Evolutionary conservation across 805 yeast genomes (phyloP).

Genomic region (Wickerhamomyces canadensis): DNA sequence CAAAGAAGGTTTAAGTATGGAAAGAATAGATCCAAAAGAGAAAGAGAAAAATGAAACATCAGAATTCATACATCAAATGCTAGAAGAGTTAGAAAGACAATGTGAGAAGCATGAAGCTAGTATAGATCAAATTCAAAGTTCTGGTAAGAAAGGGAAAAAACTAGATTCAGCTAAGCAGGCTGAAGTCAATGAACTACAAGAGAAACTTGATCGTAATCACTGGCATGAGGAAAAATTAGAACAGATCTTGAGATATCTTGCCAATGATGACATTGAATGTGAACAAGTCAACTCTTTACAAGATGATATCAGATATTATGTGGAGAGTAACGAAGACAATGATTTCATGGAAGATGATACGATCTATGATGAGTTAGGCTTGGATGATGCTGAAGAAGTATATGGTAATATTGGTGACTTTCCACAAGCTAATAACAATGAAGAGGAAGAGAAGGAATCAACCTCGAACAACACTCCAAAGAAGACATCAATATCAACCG

Average conservation of each 20-base stretch:
- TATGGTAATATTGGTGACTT: conserved; percentile 45
- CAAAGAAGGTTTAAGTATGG: conserved; percentile 82
- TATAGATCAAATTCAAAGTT: conserved; percentile 45
- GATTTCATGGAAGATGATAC: conserved; percentile 94
- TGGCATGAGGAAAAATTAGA: conserved; percentile 79
- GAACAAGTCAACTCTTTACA: conserved; percentile 70
- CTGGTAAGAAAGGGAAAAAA: conserved; percentile 54
- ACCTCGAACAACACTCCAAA: conserved; percentile 27
- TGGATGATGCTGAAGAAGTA: conserved; percentile 52
- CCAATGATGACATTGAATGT: conserved; percentile 74
- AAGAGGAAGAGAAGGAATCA: conserved; percentile 8
- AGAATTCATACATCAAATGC: conserved; percentile 60
- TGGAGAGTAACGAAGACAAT: conserved; percentile 88
- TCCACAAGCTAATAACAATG: conserved; percentile 11
- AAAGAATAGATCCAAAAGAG: conserved; percentile 71
- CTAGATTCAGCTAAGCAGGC: conserved; percentile 48
- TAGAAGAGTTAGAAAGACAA: conserved; percentile 80
- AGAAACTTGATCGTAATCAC: conserved; percentile 63
- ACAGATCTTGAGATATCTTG: conserved; percentile 66
- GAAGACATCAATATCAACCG: conserved; percentile 24
- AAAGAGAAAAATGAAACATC: conserved; percentile 70
- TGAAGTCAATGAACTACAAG: conserved; percentile 57
- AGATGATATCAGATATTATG: conserved; percentile 89
- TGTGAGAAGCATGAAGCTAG: conserved; percentile 74
- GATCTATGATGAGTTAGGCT: conserved; percentile 79